Evolutionary conservation across 768 basidiomycete species (phyloP).

Genomic region (Mycena polygramma): DNA sequence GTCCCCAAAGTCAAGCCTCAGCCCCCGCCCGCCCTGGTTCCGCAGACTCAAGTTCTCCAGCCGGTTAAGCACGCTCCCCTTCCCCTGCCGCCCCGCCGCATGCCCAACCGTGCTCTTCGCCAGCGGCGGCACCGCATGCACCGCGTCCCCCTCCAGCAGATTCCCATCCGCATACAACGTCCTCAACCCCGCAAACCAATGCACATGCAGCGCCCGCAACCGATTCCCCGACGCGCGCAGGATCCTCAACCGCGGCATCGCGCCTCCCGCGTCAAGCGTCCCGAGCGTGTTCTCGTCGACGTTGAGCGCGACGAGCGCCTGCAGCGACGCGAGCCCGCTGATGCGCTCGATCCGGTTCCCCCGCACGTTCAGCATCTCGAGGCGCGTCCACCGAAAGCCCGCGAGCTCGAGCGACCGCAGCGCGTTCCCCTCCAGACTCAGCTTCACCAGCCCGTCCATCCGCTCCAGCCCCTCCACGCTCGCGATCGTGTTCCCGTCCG

Average conservation of each 20-base stretch:
- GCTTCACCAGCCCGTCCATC: conserved; percentile 86
- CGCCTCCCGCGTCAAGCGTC: conserved; percentile 64
- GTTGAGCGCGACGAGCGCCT: conserved; percentile 80
- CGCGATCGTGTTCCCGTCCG: conserved; percentile 87
- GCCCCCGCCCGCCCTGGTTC: conserved; percentile 82
- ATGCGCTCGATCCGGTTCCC: conserved; percentile 76
- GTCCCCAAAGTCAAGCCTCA: conserved; percentile 80
- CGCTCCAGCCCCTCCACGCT: conserved; percentile 81
- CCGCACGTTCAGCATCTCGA: conserved; percentile 89
- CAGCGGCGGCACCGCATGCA: conserved; percentile 18
- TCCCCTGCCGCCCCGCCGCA: conserved; percentile 24
- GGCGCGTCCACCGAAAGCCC: conserved; percentile 73
- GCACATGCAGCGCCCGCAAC: conserved; percentile 73
- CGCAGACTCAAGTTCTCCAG: conserved; percentile 93
- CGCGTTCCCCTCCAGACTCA: conserved; percentile 84
- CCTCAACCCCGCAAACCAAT: conserved; percentile 76
- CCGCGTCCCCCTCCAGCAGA: conserved; percentile 53
- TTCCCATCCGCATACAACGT: conserved; percentile 96
- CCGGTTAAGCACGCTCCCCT: conserved; percentile 60
- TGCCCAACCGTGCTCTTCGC: conserved; percentile 24
- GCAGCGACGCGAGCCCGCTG: conserved; percentile 70
- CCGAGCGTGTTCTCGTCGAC: conserved; percentile 82
- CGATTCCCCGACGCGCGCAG: conserved; percentile 89
- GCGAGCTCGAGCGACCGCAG: conserved; percentile 73
- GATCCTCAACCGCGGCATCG: conserved; percentile 81